Conservation (phyloP, 2,329 filamentous ascomycete genomes). For the Macrophomina pseudophaseolina region DNA sequence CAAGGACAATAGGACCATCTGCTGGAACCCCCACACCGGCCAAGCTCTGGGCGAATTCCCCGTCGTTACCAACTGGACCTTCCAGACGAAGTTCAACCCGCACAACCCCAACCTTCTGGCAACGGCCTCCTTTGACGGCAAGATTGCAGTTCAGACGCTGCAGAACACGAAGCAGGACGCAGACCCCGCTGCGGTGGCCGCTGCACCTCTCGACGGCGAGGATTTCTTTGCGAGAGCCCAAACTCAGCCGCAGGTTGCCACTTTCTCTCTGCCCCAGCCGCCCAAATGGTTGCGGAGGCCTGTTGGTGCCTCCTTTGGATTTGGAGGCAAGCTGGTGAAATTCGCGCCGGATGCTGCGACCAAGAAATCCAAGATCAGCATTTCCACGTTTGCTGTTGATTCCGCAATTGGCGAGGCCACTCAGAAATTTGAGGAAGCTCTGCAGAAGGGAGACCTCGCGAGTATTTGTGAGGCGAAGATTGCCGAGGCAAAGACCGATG, state of each 20-base stretch:
- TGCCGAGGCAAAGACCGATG: conserved; percentile 75
- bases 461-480: conserved; percentile 82
- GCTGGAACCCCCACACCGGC: conserved; percentile 95
- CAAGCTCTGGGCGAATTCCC: conserved; percentile 89
- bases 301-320: conserved; percentile 87
- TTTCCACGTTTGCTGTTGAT: conserved; percentile 89
- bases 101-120: conserved; percentile 90
- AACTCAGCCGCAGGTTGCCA: conserved; percentile 85
- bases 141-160: conserved; percentile 89
- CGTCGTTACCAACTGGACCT: conserved; percentile 99
- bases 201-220: conserved; percentile 76
- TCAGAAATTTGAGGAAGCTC: conserved; percentile 81
- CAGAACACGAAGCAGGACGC: conserved; percentile 87
- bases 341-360: conserved; percentile 70
- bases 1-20: conserved; percentile 93
- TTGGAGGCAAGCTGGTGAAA: conserved; percentile 88
- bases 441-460: conserved; percentile 77
- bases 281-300: conserved; percentile 91
- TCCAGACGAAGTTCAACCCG: conserved; percentile 92
- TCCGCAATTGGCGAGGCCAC: conserved; percentile 82
- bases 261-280: conserved; percentile 83
- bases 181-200: conserved; percentile 65
- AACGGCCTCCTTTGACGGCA: conserved; percentile 96
- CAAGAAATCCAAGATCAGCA: conserved; percentile 74
- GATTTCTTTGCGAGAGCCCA: conserved; percentile 97